These are phyloP conservation scores for Coemansia biformis DNA, from an alignment of 192 early-diverging fungal genomes.

Conservation along the genomic window DNA sequence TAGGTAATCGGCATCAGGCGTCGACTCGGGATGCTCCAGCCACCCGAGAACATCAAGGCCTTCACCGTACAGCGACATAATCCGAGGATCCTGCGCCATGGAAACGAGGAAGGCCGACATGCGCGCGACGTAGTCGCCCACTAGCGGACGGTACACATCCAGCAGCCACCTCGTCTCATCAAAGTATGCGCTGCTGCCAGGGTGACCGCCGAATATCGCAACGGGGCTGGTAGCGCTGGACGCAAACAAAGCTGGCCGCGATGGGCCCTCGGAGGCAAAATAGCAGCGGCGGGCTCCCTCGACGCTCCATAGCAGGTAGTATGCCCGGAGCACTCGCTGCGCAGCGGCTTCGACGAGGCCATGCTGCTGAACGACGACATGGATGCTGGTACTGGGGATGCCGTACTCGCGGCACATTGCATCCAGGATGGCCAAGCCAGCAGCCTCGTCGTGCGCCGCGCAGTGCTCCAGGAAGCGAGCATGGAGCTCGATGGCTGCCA, in stretches of 20 bases:
- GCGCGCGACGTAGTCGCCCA: constrained; percentile 62
- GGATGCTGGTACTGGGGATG: constrained; percentile 6
- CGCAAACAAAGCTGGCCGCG: constrained; percentile 14
- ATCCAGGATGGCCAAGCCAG: neutral
- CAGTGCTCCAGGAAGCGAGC: constrained; percentile 10
- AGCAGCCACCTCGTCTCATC: constrained; percentile 70
- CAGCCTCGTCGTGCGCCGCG: neutral
- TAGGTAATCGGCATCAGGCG: constrained; percentile 67
- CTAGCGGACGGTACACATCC: constrained; percentile 66
- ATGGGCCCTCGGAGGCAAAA: neutral
- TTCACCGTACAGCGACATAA: constrained; percentile 52
- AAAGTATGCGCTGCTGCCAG: constrained; percentile 74
- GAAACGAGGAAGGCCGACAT: constrained; percentile 71
- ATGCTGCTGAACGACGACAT: constrained; percentile 8
- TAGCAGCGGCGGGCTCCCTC: constrained; percentile 61
- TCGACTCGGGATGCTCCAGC: constrained; percentile 59
- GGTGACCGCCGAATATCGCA: constrained; percentile 92
- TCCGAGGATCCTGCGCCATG: constrained; percentile 55
- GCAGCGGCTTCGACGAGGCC: constrained; percentile 2
- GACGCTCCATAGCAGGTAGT: constrained; percentile 11
- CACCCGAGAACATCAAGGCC: constrained; percentile 71
- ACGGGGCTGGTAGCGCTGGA: constrained; percentile 56
- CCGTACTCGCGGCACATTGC: neutral
- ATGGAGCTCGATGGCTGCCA: too few relatives aligned
- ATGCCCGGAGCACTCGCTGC: constrained; percentile 16